Evolutionary conservation across 139 green algal genomes (phyloP).

Genomic region (Spirogloea muscicola): DNA sequence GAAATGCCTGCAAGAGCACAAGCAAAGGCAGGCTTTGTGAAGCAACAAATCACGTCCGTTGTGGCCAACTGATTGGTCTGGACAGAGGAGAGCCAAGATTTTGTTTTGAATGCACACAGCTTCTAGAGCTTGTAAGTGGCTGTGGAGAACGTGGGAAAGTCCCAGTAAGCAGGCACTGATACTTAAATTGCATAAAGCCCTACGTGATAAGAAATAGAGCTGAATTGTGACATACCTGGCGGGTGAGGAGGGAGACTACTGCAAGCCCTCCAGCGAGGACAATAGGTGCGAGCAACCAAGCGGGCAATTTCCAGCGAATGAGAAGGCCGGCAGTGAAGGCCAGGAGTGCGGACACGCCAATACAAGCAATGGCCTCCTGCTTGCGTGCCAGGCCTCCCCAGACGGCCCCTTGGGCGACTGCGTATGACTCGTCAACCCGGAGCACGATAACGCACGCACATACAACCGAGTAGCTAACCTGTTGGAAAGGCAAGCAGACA

Average conservation of each 20-base stretch:
- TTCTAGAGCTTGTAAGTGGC: too few relatives aligned
- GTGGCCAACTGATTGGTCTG: neutral
- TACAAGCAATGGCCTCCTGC: too few relatives aligned
- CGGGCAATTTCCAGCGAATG: neutral
- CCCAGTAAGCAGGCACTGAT: neutral
- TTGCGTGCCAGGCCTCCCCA: too few relatives aligned
- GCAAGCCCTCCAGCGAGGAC: neutral
- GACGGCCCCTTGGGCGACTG: too few relatives aligned
- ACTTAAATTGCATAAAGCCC: neutral
- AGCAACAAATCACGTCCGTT: neutral
- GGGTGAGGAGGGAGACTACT: too few relatives aligned
- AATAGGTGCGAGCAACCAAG: too few relatives aligned
- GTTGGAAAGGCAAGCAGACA: neutral
- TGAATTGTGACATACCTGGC: too few relatives aligned
- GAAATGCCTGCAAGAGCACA: neutral
- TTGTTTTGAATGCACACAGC: neutral
- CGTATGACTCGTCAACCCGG: too few relatives aligned
- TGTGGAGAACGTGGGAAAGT: too few relatives aligned
- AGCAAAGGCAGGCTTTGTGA: too few relatives aligned
- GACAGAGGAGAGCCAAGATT: neutral
- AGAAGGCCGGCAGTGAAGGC: neutral
- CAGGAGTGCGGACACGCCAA: too few relatives aligned
- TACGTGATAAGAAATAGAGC: too few relatives aligned
- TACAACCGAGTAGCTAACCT: constrained; percentile 29
- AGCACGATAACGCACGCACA: constrained; percentile 18